A percentile compares a stretch with the other conserved stretches of the same genome.
Evolutionary conservation across 106 monocot species (phyloP).

Genomic region (Dioscorea dumetorum): DNA sequence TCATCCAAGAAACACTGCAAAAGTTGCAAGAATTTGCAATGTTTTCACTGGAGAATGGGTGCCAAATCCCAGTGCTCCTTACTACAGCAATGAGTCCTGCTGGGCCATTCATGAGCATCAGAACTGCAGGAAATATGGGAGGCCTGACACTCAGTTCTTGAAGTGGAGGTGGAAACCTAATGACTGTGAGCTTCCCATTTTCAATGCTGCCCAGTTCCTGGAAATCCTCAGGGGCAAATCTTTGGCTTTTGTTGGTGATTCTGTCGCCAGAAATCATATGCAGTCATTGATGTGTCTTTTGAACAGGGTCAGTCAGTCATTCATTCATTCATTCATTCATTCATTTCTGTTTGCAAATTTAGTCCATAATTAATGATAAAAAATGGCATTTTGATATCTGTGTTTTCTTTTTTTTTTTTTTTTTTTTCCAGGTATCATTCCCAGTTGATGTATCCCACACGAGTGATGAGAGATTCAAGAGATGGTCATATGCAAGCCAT

Average conservation of each 20-base stretch:
- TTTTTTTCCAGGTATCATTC: background rate
- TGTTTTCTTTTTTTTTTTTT: too few species aligned
- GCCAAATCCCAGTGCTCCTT: background rate
- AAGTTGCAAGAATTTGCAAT: background rate
- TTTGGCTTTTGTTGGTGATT: slow-evolving; percentile 1
- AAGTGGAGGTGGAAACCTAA: background rate
- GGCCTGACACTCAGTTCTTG: background rate
- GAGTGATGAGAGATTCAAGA: background rate
- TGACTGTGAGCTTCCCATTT: background rate
- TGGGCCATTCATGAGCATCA: background rate
- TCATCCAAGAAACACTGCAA: background rate
- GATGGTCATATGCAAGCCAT: background rate
- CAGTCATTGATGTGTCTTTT: slow-evolving; percentile 1
- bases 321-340: too few species aligned
- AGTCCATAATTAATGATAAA: too few species aligned
- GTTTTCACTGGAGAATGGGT: background rate
- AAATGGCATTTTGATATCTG: too few species aligned
- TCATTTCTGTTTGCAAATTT: too few species aligned
- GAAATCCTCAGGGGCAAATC: background rate
- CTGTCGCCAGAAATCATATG: background rate
- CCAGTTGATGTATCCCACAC: background rate
- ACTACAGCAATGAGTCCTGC: background rate
- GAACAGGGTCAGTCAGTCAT: background rate
- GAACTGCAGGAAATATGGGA: background rate
- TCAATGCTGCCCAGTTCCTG: background rate